A percentile compares a stretch with the other conserved stretches of the same genome.
These are phyloP conservation scores for Oenanthe sinensis DNA, from an alignment of 129 eudicot species.

Conservation along the genomic window DNA sequence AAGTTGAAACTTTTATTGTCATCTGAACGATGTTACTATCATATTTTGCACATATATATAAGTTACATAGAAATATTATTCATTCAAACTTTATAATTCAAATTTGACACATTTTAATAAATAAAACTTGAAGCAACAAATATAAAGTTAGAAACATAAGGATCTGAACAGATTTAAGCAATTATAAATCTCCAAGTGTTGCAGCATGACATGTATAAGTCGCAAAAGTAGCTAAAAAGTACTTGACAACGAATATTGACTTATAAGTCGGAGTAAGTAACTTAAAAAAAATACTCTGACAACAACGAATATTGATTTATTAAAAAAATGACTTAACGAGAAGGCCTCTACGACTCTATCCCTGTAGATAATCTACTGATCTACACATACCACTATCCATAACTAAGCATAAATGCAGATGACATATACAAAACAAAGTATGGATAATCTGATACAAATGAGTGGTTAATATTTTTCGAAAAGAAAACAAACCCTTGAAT, in stretches of 20 bases:
- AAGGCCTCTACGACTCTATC: no score
- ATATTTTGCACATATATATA: neutral
- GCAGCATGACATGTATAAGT: no score
- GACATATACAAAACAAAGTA: neutral
- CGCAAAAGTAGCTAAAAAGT: no score
- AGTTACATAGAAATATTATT: neutral
- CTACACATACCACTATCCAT: neutral
- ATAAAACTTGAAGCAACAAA: neutral
- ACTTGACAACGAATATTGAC: no score
- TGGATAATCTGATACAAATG: neutral
- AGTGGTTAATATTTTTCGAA: neutral
- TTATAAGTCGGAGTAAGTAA: no score
- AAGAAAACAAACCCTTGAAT: slow-evolving; percentile 61
- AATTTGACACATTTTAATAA: neutral
- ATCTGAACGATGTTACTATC: neutral
- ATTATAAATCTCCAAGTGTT: no score
- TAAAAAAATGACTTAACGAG: no score
- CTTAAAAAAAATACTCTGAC: no score
- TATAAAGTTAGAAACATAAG: no score
- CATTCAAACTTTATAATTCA: neutral
- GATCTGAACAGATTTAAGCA: no score
- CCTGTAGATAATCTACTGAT: neutral
- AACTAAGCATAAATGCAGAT: neutral
- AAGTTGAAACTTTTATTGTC: neutral
- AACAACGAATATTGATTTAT: no score